These are phyloP conservation scores for Alternaria solani DNA, from an alignment of 2,329 filamentous ascomycete species.

Conservation along the genomic window DNA sequence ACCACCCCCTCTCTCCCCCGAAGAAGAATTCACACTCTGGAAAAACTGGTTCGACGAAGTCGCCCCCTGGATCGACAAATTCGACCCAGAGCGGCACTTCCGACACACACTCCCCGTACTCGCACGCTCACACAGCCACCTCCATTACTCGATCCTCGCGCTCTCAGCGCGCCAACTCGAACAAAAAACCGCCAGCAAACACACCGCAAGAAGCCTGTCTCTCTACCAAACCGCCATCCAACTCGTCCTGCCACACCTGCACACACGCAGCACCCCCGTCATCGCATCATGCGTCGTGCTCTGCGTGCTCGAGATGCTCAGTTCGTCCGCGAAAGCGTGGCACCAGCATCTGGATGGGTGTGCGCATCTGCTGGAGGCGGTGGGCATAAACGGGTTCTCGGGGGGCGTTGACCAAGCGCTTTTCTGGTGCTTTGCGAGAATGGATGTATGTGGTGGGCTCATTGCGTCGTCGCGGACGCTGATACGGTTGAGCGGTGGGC, in stretches of 20 bases:
- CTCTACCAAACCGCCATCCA: slow-evolving; percentile 65
- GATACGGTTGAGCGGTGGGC: slow-evolving; percentile 61
- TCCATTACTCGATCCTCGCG: slow-evolving; percentile 63
- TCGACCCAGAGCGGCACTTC: slow-evolving; percentile 63
- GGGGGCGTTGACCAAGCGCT: slow-evolving; percentile 62
- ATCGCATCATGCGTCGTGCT: slow-evolving; percentile 59
- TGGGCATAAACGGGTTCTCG: slow-evolving; percentile 60
- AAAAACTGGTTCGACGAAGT: slow-evolving; percentile 61
- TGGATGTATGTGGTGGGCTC: slow-evolving; percentile 65
- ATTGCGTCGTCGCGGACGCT: slow-evolving; percentile 63
- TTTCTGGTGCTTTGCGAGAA: slow-evolving; percentile 67
- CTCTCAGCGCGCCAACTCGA: slow-evolving; percentile 65
- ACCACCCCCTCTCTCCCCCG: slow-evolving; percentile 8
- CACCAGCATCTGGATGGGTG: slow-evolving; percentile 65
- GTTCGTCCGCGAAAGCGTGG: slow-evolving; percentile 61
- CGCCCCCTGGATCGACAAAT: slow-evolving; percentile 66
- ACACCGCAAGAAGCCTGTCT: slow-evolving; percentile 60
- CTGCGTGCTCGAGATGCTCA: slow-evolving; percentile 60
- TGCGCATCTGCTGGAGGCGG: slow-evolving; percentile 61
- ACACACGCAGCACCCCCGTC: slow-evolving; percentile 56
- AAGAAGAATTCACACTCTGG: slow-evolving; percentile 25
- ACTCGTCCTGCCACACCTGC: slow-evolving; percentile 54
- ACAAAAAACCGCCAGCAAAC: slow-evolving; percentile 56
- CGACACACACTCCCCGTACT: slow-evolving; percentile 61
- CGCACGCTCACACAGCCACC: slow-evolving; percentile 58